Base-by-base conservation (phyloP, 2,329 filamentous ascomycete species). In the Graphilbum sp. region DNA sequence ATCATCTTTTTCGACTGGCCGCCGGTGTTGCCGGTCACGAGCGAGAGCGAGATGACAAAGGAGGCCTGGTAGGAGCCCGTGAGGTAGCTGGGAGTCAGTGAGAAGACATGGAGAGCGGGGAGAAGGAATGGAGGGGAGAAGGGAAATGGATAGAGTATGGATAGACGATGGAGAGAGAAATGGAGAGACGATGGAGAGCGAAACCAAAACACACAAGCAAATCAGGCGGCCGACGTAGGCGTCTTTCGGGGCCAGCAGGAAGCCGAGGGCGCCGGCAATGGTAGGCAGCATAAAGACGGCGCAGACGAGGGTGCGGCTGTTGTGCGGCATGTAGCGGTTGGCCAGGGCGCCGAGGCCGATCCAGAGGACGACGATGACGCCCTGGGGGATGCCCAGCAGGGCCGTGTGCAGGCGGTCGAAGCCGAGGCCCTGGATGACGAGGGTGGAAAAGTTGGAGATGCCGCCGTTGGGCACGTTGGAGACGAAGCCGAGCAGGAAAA, bases 1-100 rank as follows among this genome's bases (percentile, higher is more conserved):
- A 70, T 73, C 39, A 69, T 69, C 50, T 78, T 75, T 49, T 76
- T 76, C 1, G 71, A 73, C 43, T 74, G 69, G 0, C 71, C 71
- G 3, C 58, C 62, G 0, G 61, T 64, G 46, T 70, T 69, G 29
- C 62, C 62, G 0, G 63, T 66, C 36, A 62, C 61, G 39, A 67
- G 57, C 0, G 59, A 62, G 0, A 67, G 50, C 2, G 48, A 53
- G 18, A 61, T 50, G 33, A 60, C 56, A 24, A 58, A 60, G 0
- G 58, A 59, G 1, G 58, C 57, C 30, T 59, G 55, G 42, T 60
- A 58, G 1, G 56, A 59, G 32, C 56, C 56, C 42, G 48, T 53
- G 12, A 59, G 50, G 32, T 39, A 39, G 24, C 34, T 36, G 32
- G 3, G n/a, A 2, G 33, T 32, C 19, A n/a, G 8, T 17, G 5